Evolutionary conservation across 345 rosid genomes (phyloP).

Genomic region (Eucalyptus paniculata): DNA sequence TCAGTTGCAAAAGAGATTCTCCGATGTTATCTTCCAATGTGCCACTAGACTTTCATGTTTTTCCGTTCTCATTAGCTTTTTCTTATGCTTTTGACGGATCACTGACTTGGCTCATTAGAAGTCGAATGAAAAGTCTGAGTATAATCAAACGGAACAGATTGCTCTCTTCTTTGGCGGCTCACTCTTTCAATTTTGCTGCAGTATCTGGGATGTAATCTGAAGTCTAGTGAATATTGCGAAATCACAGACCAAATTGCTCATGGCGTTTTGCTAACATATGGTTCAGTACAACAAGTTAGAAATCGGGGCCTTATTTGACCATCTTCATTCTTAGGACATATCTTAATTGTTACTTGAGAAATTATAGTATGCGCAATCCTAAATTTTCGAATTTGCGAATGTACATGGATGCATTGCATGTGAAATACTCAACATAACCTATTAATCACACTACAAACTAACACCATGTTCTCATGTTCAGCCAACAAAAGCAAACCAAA

Average conservation of each 20-base stretch:
- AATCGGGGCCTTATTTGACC: not conserved
- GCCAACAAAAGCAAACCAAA: not conserved
- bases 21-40: not conserved
- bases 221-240: not conserved
- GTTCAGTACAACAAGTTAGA: not conserved
- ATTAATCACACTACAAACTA: not conserved
- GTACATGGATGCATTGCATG: not conserved
- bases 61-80: not conserved
- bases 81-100: not conserved
- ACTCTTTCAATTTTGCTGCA: not conserved
- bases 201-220: not conserved
- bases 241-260: not conserved
- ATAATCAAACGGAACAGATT: not conserved
- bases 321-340: not conserved
- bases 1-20: not conserved
- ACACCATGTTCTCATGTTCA: not conserved
- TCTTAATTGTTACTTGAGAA: not conserved
- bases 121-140: not conserved
- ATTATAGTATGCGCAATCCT: not conserved
- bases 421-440: not conserved
- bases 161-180: not conserved
- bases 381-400: not conserved
- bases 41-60: not conserved
- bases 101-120: not conserved
- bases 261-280: not conserved